Evolutionary conservation across 345 rosid genomes (phyloP), one percentile per base, ranked within the genome.

Genomic region (Leavenworthia alabamica): DNA sequence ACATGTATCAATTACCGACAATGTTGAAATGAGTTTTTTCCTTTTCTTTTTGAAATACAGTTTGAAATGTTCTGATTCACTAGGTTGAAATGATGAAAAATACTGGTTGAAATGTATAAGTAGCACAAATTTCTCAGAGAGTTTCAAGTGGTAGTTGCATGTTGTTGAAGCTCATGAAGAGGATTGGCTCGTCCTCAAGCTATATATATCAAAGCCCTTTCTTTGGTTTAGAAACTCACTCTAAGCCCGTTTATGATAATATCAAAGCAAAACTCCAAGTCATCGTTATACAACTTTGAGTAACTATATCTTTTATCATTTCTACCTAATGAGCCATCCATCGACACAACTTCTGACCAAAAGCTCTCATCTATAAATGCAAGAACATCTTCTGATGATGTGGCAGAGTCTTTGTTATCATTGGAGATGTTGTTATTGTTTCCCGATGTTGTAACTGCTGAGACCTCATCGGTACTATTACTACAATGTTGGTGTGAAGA

Each of bases 281-380:
- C 64, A 63, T 62, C 41, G 23, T 56, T 61, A 60, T 33, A 46
- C 47, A 49, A 50, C 8, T 37, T 64, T 8, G 60, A 64, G 22
- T n/a, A 62, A 16, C 5, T 54, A 41, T 31, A 15, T 5, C 14
- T 44, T 24, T 51, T 43, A 7, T 19, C 35, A 39, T 37, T 37
- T 8, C 20, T 46, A 55, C 63, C 69, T 47, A 70, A 46, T 1
- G 62, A 62, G 3, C 23, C 56, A 23, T 70, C 70, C 45, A 48
- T 70, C 0, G 58, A 55, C 32, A 46, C 63, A 5, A 70, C 63
- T 48, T 70, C 74, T 12, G 70, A 47, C 74, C 74, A 70, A 70
- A 70, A 70, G 14, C 69, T 70, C 51, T 70, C 74, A 56, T 70
- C 70, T 23, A 70, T 70, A 11, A 57, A 22, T 3, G 52, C 64